phyloP scores from a whole-genome alignment of 495 filamentous ascomycete genomes.

The Podospora conica region DNA sequence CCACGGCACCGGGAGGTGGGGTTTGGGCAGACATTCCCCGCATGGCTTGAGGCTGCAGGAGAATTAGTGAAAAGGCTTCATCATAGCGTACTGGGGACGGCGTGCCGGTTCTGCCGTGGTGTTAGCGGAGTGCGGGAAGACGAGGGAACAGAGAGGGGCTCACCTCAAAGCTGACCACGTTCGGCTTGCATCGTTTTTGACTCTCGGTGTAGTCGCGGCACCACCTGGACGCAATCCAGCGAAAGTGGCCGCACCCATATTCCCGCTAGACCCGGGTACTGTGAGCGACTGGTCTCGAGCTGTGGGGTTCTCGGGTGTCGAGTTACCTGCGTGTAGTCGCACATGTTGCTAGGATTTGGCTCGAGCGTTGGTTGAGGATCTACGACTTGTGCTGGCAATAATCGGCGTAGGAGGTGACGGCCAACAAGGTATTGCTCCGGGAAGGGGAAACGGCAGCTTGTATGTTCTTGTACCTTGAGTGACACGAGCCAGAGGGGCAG shows the following conservation, averaged over 20 bases:
- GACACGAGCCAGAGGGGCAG: neutral
- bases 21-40: slow-evolving; percentile 23
- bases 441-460: neutral
- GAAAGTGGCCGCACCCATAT: slow-evolving; percentile 24
- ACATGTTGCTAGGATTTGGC: slow-evolving; percentile 11
- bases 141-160: neutral
- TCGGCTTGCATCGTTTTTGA: slow-evolving; percentile 20
- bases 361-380: neutral
- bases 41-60: slow-evolving; percentile 10
- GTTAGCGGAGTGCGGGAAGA: neutral
- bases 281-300: neutral
- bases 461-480: neutral
- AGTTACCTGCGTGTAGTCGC: slow-evolving; percentile 14
- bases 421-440: neutral
- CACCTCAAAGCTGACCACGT: slow-evolving; percentile 24
- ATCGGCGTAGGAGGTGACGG: neutral
- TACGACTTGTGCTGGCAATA: neutral
- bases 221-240: slow-evolving; percentile 25
- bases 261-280: slow-evolving; percentile 15
- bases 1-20: slow-evolving; percentile 14
- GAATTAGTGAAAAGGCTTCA: neutral
- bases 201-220: slow-evolving; percentile 20
- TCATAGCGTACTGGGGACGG: neutral
- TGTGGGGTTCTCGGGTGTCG: no score
- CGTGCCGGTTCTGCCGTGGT: neutral